These are phyloP conservation scores for Entophlyctis luteolus DNA, from an alignment of 192 early-diverging fungal genomes.

Conservation along the genomic window DNA sequence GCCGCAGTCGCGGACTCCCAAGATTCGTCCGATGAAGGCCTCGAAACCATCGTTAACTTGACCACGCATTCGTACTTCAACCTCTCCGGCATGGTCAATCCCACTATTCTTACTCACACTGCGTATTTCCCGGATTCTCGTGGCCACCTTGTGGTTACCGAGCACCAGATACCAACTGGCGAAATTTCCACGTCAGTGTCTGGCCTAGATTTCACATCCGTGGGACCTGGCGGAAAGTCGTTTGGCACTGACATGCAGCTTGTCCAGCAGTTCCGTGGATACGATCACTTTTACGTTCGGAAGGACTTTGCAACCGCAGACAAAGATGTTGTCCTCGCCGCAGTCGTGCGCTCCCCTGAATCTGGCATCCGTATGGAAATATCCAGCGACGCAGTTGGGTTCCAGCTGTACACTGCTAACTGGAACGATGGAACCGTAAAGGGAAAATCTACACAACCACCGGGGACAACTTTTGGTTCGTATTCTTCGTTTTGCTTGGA, in stretches of 20 bases:
- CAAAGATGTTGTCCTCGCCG: slow-evolving; percentile 27
- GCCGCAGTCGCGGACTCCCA: slow-evolving; percentile 51
- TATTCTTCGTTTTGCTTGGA: slow-evolving; percentile 67
- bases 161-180: slow-evolving; percentile 70
- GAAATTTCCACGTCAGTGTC: slow-evolving; percentile 38
- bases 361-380: slow-evolving; percentile 63
- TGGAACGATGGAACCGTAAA: slow-evolving; percentile 52
- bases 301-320: neutral
- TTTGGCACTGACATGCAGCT: slow-evolving; percentile 52
- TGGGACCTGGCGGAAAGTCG: slow-evolving; percentile 38
- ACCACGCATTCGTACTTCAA: slow-evolving; percentile 91
- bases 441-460: slow-evolving; percentile 37
- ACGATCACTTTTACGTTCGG: slow-evolving; percentile 75
- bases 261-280: slow-evolving; percentile 62
- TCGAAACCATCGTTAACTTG: slow-evolving; percentile 60
- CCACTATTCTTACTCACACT: slow-evolving; percentile 52
- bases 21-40: slow-evolving; percentile 15
- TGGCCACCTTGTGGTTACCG: slow-evolving; percentile 53
- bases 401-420: slow-evolving; percentile 85
- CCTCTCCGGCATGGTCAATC: slow-evolving; percentile 61
- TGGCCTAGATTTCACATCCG: slow-evolving; percentile 55
- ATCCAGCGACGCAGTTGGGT: slow-evolving; percentile 64
- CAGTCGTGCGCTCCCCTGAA: slow-evolving; percentile 47
- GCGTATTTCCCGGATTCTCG: slow-evolving; percentile 40
- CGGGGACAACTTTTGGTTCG: slow-evolving; percentile 43